Base-by-base conservation (phyloP, 2,329 filamentous ascomycete species). In the Metarhizium humberi region DNA sequence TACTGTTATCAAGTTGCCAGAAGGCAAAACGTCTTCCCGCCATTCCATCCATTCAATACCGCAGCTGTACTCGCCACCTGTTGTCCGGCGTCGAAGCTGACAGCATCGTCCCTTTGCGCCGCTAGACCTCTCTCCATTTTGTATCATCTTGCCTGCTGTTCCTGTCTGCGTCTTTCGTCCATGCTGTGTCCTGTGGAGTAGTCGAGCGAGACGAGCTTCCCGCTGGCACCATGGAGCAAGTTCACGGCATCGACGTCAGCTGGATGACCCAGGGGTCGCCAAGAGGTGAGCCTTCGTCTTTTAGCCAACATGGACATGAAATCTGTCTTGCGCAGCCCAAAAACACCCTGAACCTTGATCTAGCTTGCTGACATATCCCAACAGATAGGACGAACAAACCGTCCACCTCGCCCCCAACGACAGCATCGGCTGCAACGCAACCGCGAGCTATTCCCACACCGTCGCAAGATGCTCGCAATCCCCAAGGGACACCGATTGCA, bases 181-280 rank as follows among this genome's bases (percentile, higher is more conserved):
- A 55, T 57, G 51, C n/a, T 53, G 25, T 30, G 34, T 36, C 16
- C 43, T 38, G 32, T 6, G 13, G 8, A 18, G 40, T 55, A 42
- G 29, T 40, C 38, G 45, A 47, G 30, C 53, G 38, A 52, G 30
- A 25, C 40, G 52, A 57, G 46, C 50, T 51, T 47, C 29, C 47
- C 52, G 38, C 54, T n/a, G 51, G 51, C 67, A 75, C 62, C 58
- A 92, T 92, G 89, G 89, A 92, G 73, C 85, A 87, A 63, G 82
- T 89, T 61, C 85, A 90, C 69, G 86, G 86, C 62, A 82, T 95
- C 66, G 90, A 95, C 73, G 90, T 95, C 67, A 91, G 87, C 72
- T 95, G 90, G 90, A 87, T 95, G 77, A 80, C 80, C 63, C 88
- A 94, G 72, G 87, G 88, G 67, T 83, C 86, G 63, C 84, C 85